Evolutionary conservation across 352 stramenopile species (phyloP), one percentile per base, ranked within the genome.

Genomic region (Globisporangium solare): DNA sequence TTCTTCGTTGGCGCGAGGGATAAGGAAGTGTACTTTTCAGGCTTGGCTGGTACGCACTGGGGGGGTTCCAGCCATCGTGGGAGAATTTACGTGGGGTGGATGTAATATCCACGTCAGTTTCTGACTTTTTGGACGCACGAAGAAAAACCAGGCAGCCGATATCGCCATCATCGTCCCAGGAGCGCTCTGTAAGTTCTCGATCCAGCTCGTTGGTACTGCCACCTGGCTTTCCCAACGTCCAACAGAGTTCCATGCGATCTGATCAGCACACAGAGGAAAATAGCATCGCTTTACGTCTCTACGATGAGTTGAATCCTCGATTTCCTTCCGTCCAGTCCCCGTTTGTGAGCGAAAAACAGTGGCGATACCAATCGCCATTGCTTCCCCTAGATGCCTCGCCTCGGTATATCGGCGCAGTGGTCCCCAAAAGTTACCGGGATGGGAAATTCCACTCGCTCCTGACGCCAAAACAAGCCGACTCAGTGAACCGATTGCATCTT

Each of bases 241-340:
- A 5, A n/a, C 54, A 47, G 21, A 47, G 24, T 14, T 45, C 8
- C 18, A 12, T 17, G 6, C 46, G 35, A 22, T n/a, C 58, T 39
- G 18, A 56, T 47, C n/a, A 17, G 43, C 47, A 15, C 35, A 41
- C 15, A 7, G 31, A 54, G 43, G 42, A 56, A 39, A 45, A 39
- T 7, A 51, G 66, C n/a, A 5, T 51, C 3, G 58, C 65, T 12
- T 50, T 78, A 5, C 58, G 51, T 0, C 24, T 70, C 7, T 86
- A 72, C 55, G 64, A 78, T 10, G 70, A 88, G 51, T 62, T 84
- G 11, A 88, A 88, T 31, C 76, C 78, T 20, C 74, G 74, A 3
- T 88, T 88, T 40, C 78, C 78, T 18, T 88, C 78, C 0, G 66
- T 86, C n/a, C 66, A 76, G 14, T 71, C 72, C 8, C 72, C 73